Evolutionary conservation across 2,329 filamentous ascomycete genomes (phyloP), one percentile per base, ranked within the genome.

Genomic region (Emergomyces orientalis): DNA sequence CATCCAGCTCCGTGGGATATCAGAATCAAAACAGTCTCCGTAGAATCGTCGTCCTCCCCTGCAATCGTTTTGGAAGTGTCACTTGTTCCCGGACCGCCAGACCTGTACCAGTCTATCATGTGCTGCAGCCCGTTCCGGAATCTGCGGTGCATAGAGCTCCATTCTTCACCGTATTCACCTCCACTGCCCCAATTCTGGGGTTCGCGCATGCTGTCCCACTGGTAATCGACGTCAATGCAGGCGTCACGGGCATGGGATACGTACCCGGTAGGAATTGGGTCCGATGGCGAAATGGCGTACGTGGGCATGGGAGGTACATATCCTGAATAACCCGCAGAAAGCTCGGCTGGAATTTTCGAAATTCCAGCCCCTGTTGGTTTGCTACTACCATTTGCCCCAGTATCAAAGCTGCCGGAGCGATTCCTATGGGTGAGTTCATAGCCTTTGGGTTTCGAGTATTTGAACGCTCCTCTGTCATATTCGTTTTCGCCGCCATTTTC

Each of bases 1-100:
- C 93, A 96, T 47, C 94, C 94, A 17, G 94, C 94, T 30, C 93
- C 93, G 72, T 99, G 94, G 0, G 94, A 96, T 27, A 99, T 89
- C 8, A 99, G 78, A 49, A 99, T 82, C 19, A 99, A 79, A 1
- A 97, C 87, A 1, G 91, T 84, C 68, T 96, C 89, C 0, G 85
- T 81, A 41, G 86, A 82, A 27, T 86, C 84, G 17, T 88, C 84
- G 1, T 83, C 80, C 0, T 82, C 78, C 14, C 77, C 73, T 2
- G 71, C 65, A 30, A 67, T 65, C 2, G 59, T 27, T 13, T 60
- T 49, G 0, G 52, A 55, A 22, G 30, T 5, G 5, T 13, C 30
- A 22, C 27, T 14, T 69, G 65, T 51, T 47, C 62, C 63, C 19
- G 63, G 57, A 51, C 79, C 66, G 74, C 85, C 69, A 72, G 81